These are phyloP conservation scores for Globisporangium middletonii DNA, from an alignment of 352 stramenopile species.

Conservation along the genomic window DNA sequence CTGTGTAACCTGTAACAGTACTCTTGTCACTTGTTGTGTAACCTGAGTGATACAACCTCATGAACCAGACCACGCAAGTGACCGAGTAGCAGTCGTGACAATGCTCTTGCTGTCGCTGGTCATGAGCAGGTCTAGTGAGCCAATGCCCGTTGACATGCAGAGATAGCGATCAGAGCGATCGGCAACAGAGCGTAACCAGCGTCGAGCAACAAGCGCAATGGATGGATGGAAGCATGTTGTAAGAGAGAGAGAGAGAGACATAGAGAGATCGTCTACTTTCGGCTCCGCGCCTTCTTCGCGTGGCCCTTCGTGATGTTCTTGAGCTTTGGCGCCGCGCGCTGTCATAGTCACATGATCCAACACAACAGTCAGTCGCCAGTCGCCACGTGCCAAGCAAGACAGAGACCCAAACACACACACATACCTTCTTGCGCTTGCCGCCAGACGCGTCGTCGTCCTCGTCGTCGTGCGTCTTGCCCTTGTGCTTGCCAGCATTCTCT, in stretches of 20 bases:
- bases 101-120: too few relatives aligned
- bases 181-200: background rate
- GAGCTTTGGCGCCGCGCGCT: slow-evolving; percentile 38
- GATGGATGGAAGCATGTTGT: background rate
- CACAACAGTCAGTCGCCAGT: background rate
- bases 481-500: slow-evolving; percentile 74
- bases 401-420: background rate
- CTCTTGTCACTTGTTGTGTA: too few relatives aligned
- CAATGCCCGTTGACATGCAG: too few relatives aligned
- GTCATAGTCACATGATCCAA: background rate
- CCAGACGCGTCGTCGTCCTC: slow-evolving; percentile 45
- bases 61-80: too few relatives aligned
- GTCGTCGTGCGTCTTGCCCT: slow-evolving; percentile 45
- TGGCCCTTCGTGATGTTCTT: slow-evolving; percentile 73
- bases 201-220: background rate
- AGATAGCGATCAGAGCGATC: too few relatives aligned
- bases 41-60: too few relatives aligned
- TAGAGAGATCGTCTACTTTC: slow-evolving; percentile 29
- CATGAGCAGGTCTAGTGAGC: too few relatives aligned
- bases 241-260: background rate
- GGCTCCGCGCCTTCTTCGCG: slow-evolving; percentile 51
- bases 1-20: too few relatives aligned
- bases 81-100: too few relatives aligned
- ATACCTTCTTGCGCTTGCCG: slow-evolving; percentile 56
- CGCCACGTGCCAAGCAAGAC: background rate